phyloP scores from a whole-genome alignment of 805 yeast genomes.

The Metschnikowia cerradonensis region DNA sequence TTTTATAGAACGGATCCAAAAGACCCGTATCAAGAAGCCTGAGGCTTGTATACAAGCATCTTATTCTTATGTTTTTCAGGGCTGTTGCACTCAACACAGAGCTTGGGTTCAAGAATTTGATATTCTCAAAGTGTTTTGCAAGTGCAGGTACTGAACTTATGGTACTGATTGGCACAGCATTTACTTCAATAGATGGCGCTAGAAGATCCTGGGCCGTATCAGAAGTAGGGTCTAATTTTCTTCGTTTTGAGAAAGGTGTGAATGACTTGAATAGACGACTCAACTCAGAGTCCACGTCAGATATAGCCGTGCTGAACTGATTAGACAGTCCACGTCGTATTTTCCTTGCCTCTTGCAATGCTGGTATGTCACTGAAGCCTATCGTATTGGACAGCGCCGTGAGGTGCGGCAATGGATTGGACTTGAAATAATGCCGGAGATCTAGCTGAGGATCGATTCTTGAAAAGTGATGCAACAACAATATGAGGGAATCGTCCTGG shows the following conservation, averaged over 20 bases:
- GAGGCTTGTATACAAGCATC: constrained; percentile 10
- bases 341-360: neutral
- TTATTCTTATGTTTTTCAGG: neutral
- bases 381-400: neutral
- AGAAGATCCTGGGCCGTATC: neutral
- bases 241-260: neutral
- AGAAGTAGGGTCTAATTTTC: neutral
- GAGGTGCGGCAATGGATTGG: neutral
- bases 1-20: constrained; percentile 5
- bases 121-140: constrained; percentile 16
- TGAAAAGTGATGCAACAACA: constrained; percentile 7
- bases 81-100: constrained; percentile 6
- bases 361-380: neutral
- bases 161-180: constrained; percentile 7
- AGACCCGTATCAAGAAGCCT: constrained; percentile 4
- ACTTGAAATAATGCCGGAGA: constrained; percentile 1
- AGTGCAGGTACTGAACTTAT: constrained; percentile 20
- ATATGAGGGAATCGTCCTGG: constrained; percentile 11
- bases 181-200: neutral
- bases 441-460: neutral
- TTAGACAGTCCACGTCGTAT: neutral
- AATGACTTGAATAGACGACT: neutral
- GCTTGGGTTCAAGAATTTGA: constrained; percentile 18
- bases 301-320: neutral
- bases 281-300: constrained; percentile 1